Evolutionary conservation across 2,329 filamentous ascomycete genomes (phyloP).

Genomic region (Chrysoporthe austroafricana): DNA sequence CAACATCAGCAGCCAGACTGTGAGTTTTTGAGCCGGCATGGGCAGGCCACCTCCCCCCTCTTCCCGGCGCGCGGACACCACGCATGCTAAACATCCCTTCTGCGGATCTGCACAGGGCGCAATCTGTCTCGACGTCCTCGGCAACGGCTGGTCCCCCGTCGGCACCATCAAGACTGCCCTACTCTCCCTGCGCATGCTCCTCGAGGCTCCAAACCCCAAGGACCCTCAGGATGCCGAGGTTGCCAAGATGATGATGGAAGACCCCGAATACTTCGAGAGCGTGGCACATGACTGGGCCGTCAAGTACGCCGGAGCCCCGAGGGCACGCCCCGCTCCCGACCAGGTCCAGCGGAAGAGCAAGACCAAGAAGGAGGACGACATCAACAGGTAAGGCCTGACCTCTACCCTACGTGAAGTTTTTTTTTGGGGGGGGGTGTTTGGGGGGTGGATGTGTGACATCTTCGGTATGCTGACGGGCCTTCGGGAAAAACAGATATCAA

Average conservation of each 20-base stretch:
- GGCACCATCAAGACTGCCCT: slow-evolving; percentile 95
- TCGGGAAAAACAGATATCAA: slow-evolving; percentile 63
- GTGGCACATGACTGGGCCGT: slow-evolving; percentile 92
- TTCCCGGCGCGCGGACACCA: not conserved
- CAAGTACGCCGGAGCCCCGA: slow-evolving; percentile 76
- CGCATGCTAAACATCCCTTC: not conserved
- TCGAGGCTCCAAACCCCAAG: slow-evolving; percentile 91
- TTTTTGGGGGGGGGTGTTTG: too few species aligned
- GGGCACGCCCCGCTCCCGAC: slow-evolving; percentile 40
- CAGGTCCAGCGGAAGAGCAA: slow-evolving; percentile 54
- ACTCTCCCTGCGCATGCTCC: slow-evolving; percentile 88
- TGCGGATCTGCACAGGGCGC: slow-evolving; percentile 66
- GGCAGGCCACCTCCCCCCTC: too few species aligned
- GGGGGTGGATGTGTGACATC: not conserved
- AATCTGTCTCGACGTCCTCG: slow-evolving; percentile 93
- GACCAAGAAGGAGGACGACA: slow-evolving; percentile 58
- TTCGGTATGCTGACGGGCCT: slow-evolving; percentile 21
- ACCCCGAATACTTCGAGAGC: slow-evolving; percentile 77
- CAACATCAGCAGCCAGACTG: slow-evolving; percentile 92
- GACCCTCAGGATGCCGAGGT: slow-evolving; percentile 97
- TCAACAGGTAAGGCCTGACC: slow-evolving; percentile 43
- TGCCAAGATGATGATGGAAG: slow-evolving; percentile 82
- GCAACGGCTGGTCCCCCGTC: slow-evolving; percentile 90
- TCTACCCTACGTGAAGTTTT: too few species aligned
- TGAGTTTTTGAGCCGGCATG: slow-evolving; percentile 49